phyloP scores from a whole-genome alignment of 768 basidiomycete species.

The Clavulina sp. region DNA sequence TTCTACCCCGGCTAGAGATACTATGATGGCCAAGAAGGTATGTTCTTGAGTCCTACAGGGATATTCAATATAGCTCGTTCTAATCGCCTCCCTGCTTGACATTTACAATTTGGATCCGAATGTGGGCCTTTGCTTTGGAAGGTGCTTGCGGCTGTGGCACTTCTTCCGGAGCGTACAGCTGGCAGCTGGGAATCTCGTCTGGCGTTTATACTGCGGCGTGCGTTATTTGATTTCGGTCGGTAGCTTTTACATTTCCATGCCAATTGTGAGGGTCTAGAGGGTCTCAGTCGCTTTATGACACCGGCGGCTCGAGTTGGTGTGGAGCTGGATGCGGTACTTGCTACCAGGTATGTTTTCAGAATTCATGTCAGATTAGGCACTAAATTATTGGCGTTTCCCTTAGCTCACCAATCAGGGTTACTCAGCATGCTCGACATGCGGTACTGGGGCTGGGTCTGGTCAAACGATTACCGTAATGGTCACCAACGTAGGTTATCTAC shows the following conservation, averaged over 20 bases:
- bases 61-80: no score
- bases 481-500: constrained; percentile 1
- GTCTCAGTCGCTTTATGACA: constrained; percentile 1
- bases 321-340: constrained; percentile 1
- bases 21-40: no score
- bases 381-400: neutral
- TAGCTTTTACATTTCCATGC: no score
- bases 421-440: neutral
- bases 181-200: neutral
- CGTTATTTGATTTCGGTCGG: neutral
- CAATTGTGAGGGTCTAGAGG: neutral
- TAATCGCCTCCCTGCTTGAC: no score
- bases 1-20: no score
- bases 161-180: neutral
- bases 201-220: constrained; percentile 4
- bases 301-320: neutral
- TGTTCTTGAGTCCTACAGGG: no score
- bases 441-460: neutral
- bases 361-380: neutral
- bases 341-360: neutral
- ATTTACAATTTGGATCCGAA: no score
- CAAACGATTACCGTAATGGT: constrained; percentile 4
- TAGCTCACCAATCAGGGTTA: neutral
- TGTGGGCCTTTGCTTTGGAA: no score
- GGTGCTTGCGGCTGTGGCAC: no score